phyloP scores from a whole-genome alignment of 1,284 basidiomycete species.

The Ganoderma lucidum region DNA sequence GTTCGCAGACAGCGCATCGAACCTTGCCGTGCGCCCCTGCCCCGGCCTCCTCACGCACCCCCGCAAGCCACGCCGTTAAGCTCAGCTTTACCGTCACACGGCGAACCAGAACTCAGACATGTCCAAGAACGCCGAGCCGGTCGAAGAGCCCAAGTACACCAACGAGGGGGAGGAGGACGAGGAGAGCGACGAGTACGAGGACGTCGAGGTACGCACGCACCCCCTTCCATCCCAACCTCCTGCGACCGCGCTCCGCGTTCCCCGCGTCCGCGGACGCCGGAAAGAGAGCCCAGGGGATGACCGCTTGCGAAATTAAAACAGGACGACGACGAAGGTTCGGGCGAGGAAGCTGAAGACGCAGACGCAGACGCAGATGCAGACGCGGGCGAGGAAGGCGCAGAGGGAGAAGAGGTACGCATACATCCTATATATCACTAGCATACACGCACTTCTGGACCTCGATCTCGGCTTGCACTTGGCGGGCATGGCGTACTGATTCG shows the following conservation, averaged over 20 bases:
- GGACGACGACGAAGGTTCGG: conserved; percentile 35
- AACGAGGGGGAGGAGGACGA: conserved; percentile 32
- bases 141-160: conserved; percentile 32
- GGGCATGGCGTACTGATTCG: background rate
- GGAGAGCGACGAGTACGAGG: conserved; percentile 43
- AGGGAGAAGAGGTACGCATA: conserved; percentile 18
- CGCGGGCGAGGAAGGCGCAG: conserved; percentile 37
- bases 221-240: background rate
- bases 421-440: background rate
- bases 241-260: too few species aligned
- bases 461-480: background rate
- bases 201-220: conserved; percentile 35
- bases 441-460: background rate
- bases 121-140: conserved; percentile 31
- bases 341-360: conserved; percentile 32
- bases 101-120: conserved; percentile 15
- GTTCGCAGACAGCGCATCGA: conserved; percentile 7
- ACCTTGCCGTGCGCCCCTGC: background rate
- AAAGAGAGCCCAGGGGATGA: conserved; percentile 3
- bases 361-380: conserved; percentile 36
- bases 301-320: conserved; percentile 22
- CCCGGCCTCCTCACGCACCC: background rate
- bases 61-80: background rate
- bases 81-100: background rate
- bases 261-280: background rate